Evolutionary conservation across 1,284 basidiomycete species (phyloP).

Genomic region (Rhodofomes roseus): DNA sequence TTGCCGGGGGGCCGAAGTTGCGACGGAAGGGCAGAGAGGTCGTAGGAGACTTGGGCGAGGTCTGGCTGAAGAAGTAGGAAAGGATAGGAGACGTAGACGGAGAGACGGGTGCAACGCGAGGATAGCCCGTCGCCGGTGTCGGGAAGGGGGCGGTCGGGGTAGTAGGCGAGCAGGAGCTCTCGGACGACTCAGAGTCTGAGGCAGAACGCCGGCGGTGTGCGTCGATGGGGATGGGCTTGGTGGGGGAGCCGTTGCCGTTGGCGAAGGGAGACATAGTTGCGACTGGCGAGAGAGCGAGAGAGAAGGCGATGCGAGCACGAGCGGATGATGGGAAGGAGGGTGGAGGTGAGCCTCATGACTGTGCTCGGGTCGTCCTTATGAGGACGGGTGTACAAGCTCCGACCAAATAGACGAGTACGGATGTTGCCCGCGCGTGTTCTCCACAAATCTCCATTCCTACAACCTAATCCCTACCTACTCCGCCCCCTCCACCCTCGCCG

Average conservation of each 20-base stretch:
- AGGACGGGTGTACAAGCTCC: slow-evolving; percentile 8
- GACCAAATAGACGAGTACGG: slow-evolving; percentile 6
- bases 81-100: slow-evolving; percentile 66
- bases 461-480: not conserved
- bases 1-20: slow-evolving; percentile 37
- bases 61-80: slow-evolving; percentile 62
- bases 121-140: slow-evolving; percentile 39
- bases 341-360: not conserved
- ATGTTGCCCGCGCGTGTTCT: not conserved
- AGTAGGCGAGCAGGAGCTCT: slow-evolving; percentile 42
- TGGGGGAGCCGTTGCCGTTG: slow-evolving; percentile 33
- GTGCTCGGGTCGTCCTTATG: slow-evolving; percentile 3
- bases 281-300: not conserved
- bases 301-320: not conserved
- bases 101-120: slow-evolving; percentile 45
- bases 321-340: not conserved
- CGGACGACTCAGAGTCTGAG: slow-evolving; percentile 50
- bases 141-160: slow-evolving; percentile 46
- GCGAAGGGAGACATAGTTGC: slow-evolving; percentile 19
- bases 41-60: slow-evolving; percentile 41
- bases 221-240: slow-evolving; percentile 64
- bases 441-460: not conserved
- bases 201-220: slow-evolving; percentile 38
- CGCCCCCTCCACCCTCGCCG: not conserved
- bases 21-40: slow-evolving; percentile 56